Evolutionary conservation across 208 protist genomes (phyloP).

Genomic region (Tetramitus jugosus): DNA sequence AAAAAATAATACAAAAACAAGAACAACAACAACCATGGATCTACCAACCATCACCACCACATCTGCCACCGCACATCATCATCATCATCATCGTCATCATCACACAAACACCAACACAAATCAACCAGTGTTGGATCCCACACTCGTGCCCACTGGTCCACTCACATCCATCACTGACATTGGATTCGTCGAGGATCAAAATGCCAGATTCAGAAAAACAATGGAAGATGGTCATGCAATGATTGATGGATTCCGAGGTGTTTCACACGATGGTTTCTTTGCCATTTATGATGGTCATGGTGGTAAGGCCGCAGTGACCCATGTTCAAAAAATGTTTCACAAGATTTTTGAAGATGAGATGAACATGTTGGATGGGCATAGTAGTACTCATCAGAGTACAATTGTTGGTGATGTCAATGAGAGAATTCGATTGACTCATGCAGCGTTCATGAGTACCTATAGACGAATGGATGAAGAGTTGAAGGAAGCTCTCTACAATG

Average conservation of each 20-base stretch:
- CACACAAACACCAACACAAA: too few relatives aligned
- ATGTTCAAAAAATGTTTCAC: conserved; percentile 8
- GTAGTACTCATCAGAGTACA: too few relatives aligned
- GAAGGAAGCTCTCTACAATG: conserved; percentile 1
- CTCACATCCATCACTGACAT: background rate
- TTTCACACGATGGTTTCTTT: background rate
- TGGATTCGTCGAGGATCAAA: conserved; percentile 11
- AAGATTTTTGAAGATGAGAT: too few relatives aligned
- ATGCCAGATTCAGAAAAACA: conserved; percentile 2
- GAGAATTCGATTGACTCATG: too few relatives aligned
- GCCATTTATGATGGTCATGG: conserved; percentile 15
- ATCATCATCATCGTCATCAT: too few relatives aligned
- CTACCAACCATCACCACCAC: too few relatives aligned
- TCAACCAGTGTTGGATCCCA: background rate
- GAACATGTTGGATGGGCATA: too few relatives aligned
- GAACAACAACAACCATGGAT: too few relatives aligned
- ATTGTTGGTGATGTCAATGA: too few relatives aligned
- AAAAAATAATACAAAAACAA: too few relatives aligned
- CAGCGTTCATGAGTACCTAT: background rate
- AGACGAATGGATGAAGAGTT: background rate
- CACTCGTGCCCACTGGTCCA: background rate
- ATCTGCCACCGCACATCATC: too few relatives aligned
- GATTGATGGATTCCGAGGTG: conserved; percentile 8
- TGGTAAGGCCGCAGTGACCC: background rate
- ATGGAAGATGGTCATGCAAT: background rate